Base-by-base conservation (phyloP, 192 early-diverging fungal species). In the Entomortierella chlamydospora region DNA sequence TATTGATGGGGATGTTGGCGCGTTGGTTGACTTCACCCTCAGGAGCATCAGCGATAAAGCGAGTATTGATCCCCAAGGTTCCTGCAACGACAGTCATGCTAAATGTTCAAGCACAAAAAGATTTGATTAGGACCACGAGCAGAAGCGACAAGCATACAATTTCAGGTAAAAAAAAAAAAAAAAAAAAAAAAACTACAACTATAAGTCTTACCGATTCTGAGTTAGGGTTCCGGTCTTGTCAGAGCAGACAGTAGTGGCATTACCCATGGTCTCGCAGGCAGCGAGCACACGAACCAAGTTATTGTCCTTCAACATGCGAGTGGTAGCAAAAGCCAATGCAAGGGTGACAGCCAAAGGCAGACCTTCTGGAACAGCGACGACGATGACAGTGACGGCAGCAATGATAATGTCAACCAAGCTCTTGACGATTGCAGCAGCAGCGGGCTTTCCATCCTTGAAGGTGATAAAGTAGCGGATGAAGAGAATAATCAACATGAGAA, bases 221-320 rank as follows among this genome's bases (percentile, higher is more conserved):
- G 98, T 99, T 52, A 98, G 83, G 18, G 97, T 99, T 45, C 98
- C 98, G 1, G 98, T 99, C 83, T 99, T 99, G 87, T 99, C 98
- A 31, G 95, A 96, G 85, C 98, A 99, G 45, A 99, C 91, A 7
- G 98, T 98, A 25, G 97, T 99, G 29, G 98, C 98, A 67, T 96
- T 97, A 69, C 92, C 92, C 97, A 99, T 99, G 59, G 96, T 98
- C 82, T 99, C 97, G 81, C 97, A 99, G 10, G 98, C 93, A 43
- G 93, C 92, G 18, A 99, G 88, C 55, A 98, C 90, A 57, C 98
- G 92, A 41, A 99, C 98, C 53, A 99, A 84, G 83, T 98, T 98
- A 71, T 97, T 95, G 85, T 99, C 97, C 60, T 94, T 93, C 64
- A 98, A 84, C 98, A 99, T 99, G 18, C 92, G 87, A 45, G 90